Conservation (phyloP, 2,329 filamentous ascomycete genomes). For the Colletotrichum spinosum region DNA sequence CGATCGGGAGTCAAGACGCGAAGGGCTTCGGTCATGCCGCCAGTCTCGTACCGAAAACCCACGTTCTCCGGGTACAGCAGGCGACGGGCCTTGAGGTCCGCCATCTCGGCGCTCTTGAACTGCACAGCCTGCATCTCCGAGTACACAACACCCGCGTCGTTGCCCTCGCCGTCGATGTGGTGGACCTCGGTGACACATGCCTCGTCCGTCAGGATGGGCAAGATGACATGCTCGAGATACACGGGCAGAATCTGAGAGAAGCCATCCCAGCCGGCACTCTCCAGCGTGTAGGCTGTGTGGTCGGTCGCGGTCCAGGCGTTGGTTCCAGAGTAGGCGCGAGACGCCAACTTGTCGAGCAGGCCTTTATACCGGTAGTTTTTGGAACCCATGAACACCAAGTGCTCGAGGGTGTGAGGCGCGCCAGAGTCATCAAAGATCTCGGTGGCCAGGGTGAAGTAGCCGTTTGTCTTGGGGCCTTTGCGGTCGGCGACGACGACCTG, state of each 20-base stretch:
- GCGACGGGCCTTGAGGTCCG: constrained; percentile 84
- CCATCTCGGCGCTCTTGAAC: constrained; percentile 85
- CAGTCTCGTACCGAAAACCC: constrained; percentile 98
- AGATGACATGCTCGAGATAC: constrained; percentile 92
- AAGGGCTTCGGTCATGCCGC: constrained; percentile 93
- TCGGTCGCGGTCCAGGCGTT: constrained; percentile 98
- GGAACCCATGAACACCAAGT: constrained; percentile 89
- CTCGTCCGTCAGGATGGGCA: constrained; percentile 92
- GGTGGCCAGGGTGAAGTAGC: constrained; percentile 94
- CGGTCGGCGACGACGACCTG: constrained; percentile 92
- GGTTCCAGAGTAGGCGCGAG: constrained; percentile 90
- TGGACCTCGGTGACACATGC: constrained; percentile 96
- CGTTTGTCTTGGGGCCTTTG: constrained; percentile 93
- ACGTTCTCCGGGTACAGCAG: constrained; percentile 89
- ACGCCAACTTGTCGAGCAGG: constrained; percentile 92
- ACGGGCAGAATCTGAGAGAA: constrained; percentile 95
- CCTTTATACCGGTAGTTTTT: constrained; percentile 95
- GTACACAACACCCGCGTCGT: constrained; percentile 97
- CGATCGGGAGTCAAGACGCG: constrained; percentile 87
- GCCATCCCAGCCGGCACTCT: constrained; percentile 96
- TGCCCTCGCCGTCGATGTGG: constrained; percentile 91
- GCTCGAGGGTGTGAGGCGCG: constrained; percentile 87
- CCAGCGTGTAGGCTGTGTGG: constrained; percentile 94
- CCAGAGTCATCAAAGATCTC: constrained; percentile 98
- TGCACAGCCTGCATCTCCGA: constrained; percentile 98